phyloP scores from a whole-genome alignment of 169 alveolate genomes.

The Cyclospora cayetanensis region DNA sequence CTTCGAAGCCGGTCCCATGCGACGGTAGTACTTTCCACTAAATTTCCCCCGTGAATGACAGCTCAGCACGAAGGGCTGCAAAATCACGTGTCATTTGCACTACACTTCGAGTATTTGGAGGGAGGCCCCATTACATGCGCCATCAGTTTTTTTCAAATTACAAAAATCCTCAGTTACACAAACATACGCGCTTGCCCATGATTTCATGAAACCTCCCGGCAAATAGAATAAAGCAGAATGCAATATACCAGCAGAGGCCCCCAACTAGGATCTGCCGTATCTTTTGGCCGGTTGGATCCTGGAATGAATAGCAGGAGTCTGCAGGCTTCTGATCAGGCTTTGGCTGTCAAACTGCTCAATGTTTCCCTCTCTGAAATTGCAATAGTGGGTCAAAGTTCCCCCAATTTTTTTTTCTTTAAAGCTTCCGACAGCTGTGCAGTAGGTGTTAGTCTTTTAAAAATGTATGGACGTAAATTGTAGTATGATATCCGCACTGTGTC shows the following conservation, averaged over 20 bases:
- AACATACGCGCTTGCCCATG: neutral
- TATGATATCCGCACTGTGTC: too few relatives aligned
- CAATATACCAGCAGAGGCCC: neutral
- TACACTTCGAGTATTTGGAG: neutral
- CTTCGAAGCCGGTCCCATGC: too few relatives aligned
- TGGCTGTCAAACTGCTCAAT: conserved; percentile 50
- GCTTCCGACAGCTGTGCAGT: too few relatives aligned
- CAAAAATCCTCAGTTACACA: neutral
- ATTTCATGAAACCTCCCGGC: neutral
- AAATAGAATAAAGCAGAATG: neutral
- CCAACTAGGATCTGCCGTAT: too few relatives aligned
- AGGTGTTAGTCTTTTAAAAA: too few relatives aligned
- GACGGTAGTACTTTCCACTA: too few relatives aligned
- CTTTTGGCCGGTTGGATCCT: neutral
- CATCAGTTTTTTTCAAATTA: neutral
- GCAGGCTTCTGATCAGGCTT: neutral
- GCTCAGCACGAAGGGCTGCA: neutral
- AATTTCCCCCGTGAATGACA: too few relatives aligned
- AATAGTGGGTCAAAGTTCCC: neutral
- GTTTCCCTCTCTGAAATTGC: conserved; percentile 51
- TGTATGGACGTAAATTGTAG: too few relatives aligned
- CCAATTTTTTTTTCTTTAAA: too few relatives aligned
- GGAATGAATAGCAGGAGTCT: neutral
- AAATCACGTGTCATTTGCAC: neutral
- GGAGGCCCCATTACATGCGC: neutral